Evolutionary conservation across 2,329 filamentous ascomycete species (phyloP), one percentile per base, ranked within the genome.

Genomic region (Botrytis sinoallii): DNA sequence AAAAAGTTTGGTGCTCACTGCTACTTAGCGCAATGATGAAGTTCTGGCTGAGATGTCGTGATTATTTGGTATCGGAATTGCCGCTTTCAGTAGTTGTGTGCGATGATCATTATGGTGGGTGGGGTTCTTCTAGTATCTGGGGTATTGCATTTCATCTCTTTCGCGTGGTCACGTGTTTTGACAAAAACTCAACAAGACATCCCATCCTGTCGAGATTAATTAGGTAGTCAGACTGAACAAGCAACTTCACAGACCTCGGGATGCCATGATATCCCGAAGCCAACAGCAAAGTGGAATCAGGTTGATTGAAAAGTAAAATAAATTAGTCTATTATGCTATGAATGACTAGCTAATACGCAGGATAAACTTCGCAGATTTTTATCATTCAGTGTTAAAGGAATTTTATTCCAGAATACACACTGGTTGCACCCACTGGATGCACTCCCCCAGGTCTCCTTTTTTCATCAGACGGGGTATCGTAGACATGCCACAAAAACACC

Each of bases 21-120:
- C 6, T 8, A 32, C 52, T 57, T 75, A 40, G 77, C 75, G 60
- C 73, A 72, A 66, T 75, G 70, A 42, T 60, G 72, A 70, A 72
- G 44, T 67, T 67, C 46, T 57, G 70, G 60, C 70, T 67, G 59
- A n/a, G 63, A 72, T 72, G 70, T 72, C 70, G 70, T 72, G 70
- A 72, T 72, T n/a, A 32, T 57, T 46, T 32, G 9, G 38, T 29
- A 20, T 69, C 38, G n/a, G 48, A 20, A 29, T 16, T 57, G n/a
- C 66, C 52, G 29, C 48, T 69, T 69, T 69, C 29, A 38, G 46
- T 68, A 68, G n/a, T 22, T 32, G 35, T 6, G 25, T 40, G 35
- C 52, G 65, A 12, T 55, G 65, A 68, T 68, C 46, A 22, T 18
- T 57, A 18, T 57, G n/a, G 7, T 40, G 25, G 44, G 66, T 57